Conservation (phyloP, 306 rosid genomes). For the Erythrophleum fordii region DNA sequence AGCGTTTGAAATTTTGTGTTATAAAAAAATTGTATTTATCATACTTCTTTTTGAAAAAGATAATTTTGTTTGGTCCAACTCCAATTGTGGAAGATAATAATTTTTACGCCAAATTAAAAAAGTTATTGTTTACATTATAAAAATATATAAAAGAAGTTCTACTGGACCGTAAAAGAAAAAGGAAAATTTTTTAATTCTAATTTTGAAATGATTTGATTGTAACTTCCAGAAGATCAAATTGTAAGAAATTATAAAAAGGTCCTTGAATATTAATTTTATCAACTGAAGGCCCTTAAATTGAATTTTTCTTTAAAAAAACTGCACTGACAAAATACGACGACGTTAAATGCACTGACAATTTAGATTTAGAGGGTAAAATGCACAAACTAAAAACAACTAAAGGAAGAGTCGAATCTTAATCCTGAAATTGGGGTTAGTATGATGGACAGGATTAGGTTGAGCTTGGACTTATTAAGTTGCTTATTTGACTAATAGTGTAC, state of each 20-base stretch:
- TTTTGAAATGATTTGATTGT: too few relatives aligned
- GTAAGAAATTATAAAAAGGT: too few relatives aligned
- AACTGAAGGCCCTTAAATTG: too few relatives aligned
- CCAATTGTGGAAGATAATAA: background rate
- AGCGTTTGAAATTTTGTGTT: background rate
- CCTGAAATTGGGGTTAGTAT: slow-evolving; percentile 59
- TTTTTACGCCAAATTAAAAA: background rate
- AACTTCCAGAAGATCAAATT: too few relatives aligned
- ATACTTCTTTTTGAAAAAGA: background rate
- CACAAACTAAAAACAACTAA: slow-evolving; percentile 20
- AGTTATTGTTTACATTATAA: background rate
- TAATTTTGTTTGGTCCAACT: background rate
- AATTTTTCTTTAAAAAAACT: too few relatives aligned
- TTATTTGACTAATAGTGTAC: slow-evolving; percentile 16
- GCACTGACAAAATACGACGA: background rate
- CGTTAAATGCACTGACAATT: background rate
- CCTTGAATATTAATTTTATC: too few relatives aligned
- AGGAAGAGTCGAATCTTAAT: slow-evolving; percentile 52
- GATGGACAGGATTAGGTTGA: slow-evolving; percentile 32
- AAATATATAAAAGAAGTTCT: background rate
- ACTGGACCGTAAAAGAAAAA: too few relatives aligned
- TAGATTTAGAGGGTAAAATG: background rate
- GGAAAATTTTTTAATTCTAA: too few relatives aligned
- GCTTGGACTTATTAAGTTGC: slow-evolving; percentile 24
- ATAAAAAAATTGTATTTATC: background rate